Evolutionary conservation across 805 yeast genomes (phyloP).

Genomic region (Candida methanosorbosa): DNA sequence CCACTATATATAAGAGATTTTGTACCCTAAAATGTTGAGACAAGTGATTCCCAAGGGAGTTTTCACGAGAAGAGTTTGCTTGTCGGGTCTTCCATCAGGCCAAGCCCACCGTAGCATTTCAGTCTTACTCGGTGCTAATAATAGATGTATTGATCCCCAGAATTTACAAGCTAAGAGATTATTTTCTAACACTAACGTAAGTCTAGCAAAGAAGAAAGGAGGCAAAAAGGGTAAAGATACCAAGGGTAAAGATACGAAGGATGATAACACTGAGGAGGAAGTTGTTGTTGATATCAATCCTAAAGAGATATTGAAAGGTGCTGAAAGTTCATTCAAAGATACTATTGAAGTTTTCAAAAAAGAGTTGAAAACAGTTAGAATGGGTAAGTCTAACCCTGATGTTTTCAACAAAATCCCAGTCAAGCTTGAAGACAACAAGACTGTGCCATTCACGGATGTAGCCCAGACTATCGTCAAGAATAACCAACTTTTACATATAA

Average conservation of each 20-base stretch:
- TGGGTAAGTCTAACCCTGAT: conserved; percentile 61
- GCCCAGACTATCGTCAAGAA: conserved; percentile 61
- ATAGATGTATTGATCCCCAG: too few species aligned
- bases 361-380: conserved; percentile 50
- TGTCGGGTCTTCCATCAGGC: too few species aligned
- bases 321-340: conserved; percentile 34
- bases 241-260: not conserved
- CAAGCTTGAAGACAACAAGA: conserved; percentile 35
- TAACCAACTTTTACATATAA: conserved; percentile 52
- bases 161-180: too few species aligned
- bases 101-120: too few species aligned
- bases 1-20: too few species aligned
- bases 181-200: too few species aligned
- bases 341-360: conserved; percentile 46
- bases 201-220: too few species aligned
- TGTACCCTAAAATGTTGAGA: too few species aligned
- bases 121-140: too few species aligned
- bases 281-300: conserved; percentile 19
- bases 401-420: conserved; percentile 56
- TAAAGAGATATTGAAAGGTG: conserved; percentile 25
- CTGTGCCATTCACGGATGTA: conserved; percentile 43
- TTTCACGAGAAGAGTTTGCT: too few species aligned
- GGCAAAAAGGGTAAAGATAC: not conserved
- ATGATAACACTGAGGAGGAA: conserved; percentile 9
- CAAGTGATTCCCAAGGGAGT: too few species aligned